Evolutionary conservation across 139 green algal species (phyloP).

Genomic region (Haematococcus sp.): DNA sequence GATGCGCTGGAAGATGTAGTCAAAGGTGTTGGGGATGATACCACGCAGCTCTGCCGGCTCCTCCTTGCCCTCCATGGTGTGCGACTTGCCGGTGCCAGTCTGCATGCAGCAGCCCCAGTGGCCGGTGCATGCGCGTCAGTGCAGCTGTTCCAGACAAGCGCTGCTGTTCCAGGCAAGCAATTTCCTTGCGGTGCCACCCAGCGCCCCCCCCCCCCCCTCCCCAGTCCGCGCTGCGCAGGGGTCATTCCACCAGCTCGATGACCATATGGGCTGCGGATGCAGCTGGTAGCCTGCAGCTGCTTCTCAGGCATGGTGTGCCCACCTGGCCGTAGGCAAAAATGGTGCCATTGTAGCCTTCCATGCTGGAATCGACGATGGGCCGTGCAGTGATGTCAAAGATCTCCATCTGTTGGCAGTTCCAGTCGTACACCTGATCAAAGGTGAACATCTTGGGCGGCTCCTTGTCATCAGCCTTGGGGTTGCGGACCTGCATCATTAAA

Average conservation of each 20-base stretch:
- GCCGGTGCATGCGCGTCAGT: too few relatives aligned
- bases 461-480: conserved; percentile 51
- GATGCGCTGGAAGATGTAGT: conserved; percentile 74
- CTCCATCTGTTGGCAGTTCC: conserved; percentile 53
- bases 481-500: conserved; percentile 38
- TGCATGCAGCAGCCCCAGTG: conserved; percentile 32
- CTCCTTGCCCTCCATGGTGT: conserved; percentile 83
- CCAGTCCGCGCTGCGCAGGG: too few relatives aligned
- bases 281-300: too few relatives aligned
- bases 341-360: conserved; percentile 75
- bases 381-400: conserved; percentile 69
- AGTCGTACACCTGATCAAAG: conserved; percentile 77
- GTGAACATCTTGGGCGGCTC: conserved; percentile 67
- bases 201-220: too few relatives aligned
- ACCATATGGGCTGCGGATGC: too few relatives aligned
- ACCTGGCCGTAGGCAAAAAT: conserved; percentile 79
- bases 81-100: conserved; percentile 83
- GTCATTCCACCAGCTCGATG: too few relatives aligned
- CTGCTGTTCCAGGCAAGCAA: too few relatives aligned
- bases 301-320: too few relatives aligned
- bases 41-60: conserved; percentile 59
- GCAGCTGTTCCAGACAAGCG: too few relatives aligned
- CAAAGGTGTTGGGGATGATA: conserved; percentile 75
- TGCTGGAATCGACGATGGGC: conserved; percentile 65
- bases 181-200: too few relatives aligned